A percentile compares a stretch with the other conserved stretches of the same genome.
Evolutionary conservation across 1,284 basidiomycete species (phyloP).

Genomic region (Leccinum solheimii): DNA sequence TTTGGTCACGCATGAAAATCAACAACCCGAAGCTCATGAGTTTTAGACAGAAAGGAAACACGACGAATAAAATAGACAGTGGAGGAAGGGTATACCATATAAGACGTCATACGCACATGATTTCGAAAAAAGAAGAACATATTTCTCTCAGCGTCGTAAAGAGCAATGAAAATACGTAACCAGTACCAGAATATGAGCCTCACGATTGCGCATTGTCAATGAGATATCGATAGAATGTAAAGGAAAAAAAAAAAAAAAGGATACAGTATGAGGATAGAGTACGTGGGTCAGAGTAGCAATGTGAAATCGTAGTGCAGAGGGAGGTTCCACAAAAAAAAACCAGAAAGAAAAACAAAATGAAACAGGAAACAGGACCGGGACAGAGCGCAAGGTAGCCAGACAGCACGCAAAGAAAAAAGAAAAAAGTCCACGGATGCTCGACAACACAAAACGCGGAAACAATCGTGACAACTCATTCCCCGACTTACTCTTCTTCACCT

Average conservation of each 20-base stretch:
- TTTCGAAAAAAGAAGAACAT: slow-evolving; percentile 5
- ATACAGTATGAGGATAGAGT: slow-evolving; percentile 14
- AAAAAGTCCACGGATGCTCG: slow-evolving; percentile 7
- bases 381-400: slow-evolving; percentile 5
- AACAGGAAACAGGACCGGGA: slow-evolving; percentile 2
- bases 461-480: slow-evolving; percentile 1
- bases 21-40: background rate
- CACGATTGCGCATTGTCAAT: background rate
- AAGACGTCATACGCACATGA: slow-evolving; percentile 15
- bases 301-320: slow-evolving; percentile 11
- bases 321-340: slow-evolving; percentile 6
- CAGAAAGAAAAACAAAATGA: slow-evolving; percentile 1
- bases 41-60: too few species aligned
- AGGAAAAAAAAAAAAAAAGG: background rate
- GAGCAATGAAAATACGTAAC: slow-evolving; percentile 22
- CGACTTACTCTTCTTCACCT: slow-evolving; percentile 60
- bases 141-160: background rate
- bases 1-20: background rate
- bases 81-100: slow-evolving; percentile 18
- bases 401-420: slow-evolving; percentile 2
- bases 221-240: slow-evolving; percentile 5
- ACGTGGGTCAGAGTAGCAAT: slow-evolving; percentile 19
- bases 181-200: slow-evolving; percentile 18
- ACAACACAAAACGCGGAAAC: slow-evolving; percentile 9
- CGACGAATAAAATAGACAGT: background rate